These are phyloP conservation scores for Nakaseomyces bracarensis DNA, from an alignment of 1,139 yeast genomes.

Conservation along the genomic window DNA sequence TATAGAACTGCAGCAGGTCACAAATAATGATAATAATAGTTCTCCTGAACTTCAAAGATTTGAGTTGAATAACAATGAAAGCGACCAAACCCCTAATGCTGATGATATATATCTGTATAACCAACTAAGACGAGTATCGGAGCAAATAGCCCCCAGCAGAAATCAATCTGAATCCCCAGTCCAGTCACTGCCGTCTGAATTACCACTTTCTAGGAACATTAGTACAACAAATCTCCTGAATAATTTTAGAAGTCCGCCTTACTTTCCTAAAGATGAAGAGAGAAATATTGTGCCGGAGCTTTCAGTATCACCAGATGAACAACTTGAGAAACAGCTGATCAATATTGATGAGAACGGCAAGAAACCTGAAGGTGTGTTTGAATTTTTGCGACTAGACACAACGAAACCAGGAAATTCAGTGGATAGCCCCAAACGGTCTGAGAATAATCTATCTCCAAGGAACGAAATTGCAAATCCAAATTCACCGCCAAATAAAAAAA, in stretches of 20 bases:
- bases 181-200: slow-evolving; percentile 5
- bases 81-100: background rate
- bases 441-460: background rate
- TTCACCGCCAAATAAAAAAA: background rate
- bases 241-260: background rate
- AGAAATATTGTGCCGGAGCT: background rate
- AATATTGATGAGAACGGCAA: background rate
- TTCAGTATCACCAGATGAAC: background rate
- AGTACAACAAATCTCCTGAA: slow-evolving; percentile 1
- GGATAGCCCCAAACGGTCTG: background rate
- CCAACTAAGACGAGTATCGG: slow-evolving; percentile 1
- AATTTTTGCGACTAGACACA: slow-evolving; percentile 1
- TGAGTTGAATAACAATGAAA: background rate
- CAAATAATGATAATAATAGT: background rate
- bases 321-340: background rate
- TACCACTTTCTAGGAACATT: slow-evolving; percentile 1
- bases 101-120: slow-evolving; percentile 3
- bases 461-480: background rate
- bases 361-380: slow-evolving; percentile 2
- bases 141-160: slow-evolving; percentile 1
- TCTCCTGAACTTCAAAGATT: background rate
- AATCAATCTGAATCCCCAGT: background rate
- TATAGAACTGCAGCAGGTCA: background rate
- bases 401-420: background rate
- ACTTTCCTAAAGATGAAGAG: background rate